phyloP scores from a whole-genome alignment of 129 eudicot genomes.

The Arctium lappa region DNA sequence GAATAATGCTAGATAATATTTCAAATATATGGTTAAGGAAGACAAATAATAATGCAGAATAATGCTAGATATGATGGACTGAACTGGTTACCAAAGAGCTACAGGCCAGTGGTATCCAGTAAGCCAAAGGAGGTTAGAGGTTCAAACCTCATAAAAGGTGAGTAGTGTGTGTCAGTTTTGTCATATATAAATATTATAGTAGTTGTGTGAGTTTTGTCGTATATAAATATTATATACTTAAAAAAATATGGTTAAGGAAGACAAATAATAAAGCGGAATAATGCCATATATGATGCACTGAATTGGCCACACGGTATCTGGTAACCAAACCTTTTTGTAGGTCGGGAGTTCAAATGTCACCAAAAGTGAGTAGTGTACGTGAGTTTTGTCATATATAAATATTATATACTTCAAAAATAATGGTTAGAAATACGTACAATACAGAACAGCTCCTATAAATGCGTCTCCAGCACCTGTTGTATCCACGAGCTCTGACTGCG shows the following conservation, averaged over 20 bases:
- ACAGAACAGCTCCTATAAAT: constrained; percentile 87
- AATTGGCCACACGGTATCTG: not conserved
- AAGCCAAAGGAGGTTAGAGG: not conserved
- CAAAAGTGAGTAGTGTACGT: not conserved
- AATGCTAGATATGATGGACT: not conserved
- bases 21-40: not conserved
- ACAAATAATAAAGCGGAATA: not conserved
- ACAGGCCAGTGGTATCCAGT: not conserved
- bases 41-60: not conserved
- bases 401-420: not conserved
- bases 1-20: not conserved
- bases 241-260: not conserved
- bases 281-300: not conserved
- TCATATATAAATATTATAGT: too few species aligned
- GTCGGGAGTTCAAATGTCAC: not conserved
- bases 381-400: not conserved
- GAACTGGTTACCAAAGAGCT: not conserved
- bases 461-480: constrained; percentile 99
- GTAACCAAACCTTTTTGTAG: not conserved
- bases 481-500: constrained; percentile 77
- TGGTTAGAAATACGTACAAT: constrained; percentile 48
- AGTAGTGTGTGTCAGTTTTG: not conserved
- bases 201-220: too few species aligned
- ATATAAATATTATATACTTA: not conserved
- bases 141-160: not conserved